Base-by-base conservation (phyloP, 495 filamentous ascomycete species). In the Thermothielavioides terrestris region DNA sequence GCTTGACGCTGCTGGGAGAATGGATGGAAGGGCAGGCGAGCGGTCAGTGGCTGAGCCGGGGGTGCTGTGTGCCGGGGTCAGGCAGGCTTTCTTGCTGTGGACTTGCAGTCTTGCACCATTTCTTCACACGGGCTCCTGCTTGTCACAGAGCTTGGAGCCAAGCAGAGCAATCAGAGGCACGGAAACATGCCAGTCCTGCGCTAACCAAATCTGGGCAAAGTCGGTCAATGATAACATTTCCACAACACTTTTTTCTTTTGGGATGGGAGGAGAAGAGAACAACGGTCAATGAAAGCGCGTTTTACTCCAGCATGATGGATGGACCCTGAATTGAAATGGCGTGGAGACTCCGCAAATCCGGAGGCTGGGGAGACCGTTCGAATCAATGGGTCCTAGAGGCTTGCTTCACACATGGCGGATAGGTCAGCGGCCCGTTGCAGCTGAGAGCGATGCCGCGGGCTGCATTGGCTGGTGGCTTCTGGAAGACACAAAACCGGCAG, bases 1-100 rank as follows among this genome's bases (percentile, higher is more conserved):
- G 50, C 56, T 59, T 56, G 42, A 49, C 44, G 56, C 56, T 50
- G 52, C 39, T 14, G 31, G 49, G 39, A 30, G 42, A 26, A 18
- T 21, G 25, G 40, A 21, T 15, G 34, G n/a, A 18, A 41, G 31
- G 31, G 22, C 26, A 37, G 42, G 43, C 37, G 37, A 42, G 51
- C 31, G 43, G 51, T 39, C 51, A 53, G 51, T 48, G 35, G 42
- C 21, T 27, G 42, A 23, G 17, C 35, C 9, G 52, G 39, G 48
- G 20, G 37, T 27, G 11, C 25, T 26, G 6, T 14, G 38, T n/a
- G 39, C 31, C 22, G 47, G 30, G 30, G 28, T 39, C 47, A 43
- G 28, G 47, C 28, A 43, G 39, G 39, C 38, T 50, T 25, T 38
- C 47, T 38, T n/a, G n/a, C n/a, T n/a, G n/a, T n/a, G n/a, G n/a